Evolutionary conservation across 2,329 filamentous ascomycete species (phyloP).

Genomic region (Lecanicillium sp.): DNA sequence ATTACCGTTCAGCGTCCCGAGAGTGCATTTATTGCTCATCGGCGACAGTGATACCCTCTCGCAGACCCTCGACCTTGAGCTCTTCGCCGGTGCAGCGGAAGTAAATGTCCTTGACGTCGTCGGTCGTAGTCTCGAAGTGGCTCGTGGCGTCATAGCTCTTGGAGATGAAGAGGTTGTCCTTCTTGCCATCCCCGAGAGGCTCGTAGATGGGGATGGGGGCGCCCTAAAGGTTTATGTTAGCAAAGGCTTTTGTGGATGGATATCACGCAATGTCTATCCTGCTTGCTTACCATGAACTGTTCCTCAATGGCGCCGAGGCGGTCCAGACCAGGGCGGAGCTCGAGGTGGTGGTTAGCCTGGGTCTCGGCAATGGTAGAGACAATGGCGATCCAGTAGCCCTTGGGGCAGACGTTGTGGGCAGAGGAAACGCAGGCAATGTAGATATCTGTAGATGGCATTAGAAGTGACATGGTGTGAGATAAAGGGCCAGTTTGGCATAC

Average conservation of each 20-base stretch:
- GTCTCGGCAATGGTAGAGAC: conserved; percentile 96
- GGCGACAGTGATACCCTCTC: conserved; percentile 68
- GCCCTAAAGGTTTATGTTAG: conserved; percentile 35
- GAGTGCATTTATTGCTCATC: conserved; percentile 47
- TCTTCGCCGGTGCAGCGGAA: conserved; percentile 74
- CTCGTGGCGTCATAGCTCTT: conserved; percentile 98
- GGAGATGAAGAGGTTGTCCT: conserved; percentile 92
- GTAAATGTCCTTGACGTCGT: conserved; percentile 95
- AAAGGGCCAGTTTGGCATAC: conserved; percentile 39
- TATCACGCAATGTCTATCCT: no score
- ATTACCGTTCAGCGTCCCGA: conserved; percentile 1
- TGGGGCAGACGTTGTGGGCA: conserved; percentile 96
- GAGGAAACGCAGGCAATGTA: conserved; percentile 95
- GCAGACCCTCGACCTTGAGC: conserved; percentile 78
- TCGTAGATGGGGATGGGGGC: conserved; percentile 90
- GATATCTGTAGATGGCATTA: conserved; percentile 55
- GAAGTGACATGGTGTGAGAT: neutral
- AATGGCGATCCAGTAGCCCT: conserved; percentile 98
- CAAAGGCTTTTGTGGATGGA: no score
- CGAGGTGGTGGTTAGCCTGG: conserved; percentile 86
- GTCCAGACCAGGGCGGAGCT: conserved; percentile 87
- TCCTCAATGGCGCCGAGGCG: conserved; percentile 90
- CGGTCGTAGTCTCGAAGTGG: conserved; percentile 88
- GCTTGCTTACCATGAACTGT: conserved; percentile 83
- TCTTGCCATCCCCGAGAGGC: conserved; percentile 71